phyloP scores from a whole-genome alignment of 495 filamentous ascomycete genomes.

The Saxophila tyrrhenica region DNA sequence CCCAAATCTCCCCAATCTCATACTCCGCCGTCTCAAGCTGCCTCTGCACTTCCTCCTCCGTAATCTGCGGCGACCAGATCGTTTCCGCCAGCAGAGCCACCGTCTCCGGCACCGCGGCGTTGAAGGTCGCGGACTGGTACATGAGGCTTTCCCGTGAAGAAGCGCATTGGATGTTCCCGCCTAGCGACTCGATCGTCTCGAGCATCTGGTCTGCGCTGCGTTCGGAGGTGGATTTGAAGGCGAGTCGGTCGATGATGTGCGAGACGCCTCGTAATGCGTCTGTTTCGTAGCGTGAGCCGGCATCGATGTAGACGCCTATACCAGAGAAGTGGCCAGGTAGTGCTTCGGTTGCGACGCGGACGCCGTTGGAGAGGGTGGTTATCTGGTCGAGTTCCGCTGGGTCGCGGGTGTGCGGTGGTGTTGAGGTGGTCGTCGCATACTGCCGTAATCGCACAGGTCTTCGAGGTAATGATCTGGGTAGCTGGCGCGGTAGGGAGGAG shows the following conservation, averaged over 20 bases:
- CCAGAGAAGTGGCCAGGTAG: conserved; percentile 92
- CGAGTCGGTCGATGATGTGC: conserved; percentile 90
- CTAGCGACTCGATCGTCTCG: conserved; percentile 71
- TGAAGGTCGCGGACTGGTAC: conserved; percentile 98
- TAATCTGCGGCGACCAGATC: conserved; percentile 77
- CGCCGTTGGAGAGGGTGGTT: conserved; percentile 82
- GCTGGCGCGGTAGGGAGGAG: not conserved
- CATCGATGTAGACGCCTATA: conserved; percentile 92
- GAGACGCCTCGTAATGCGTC: conserved; percentile 75
- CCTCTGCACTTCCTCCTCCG: conserved; percentile 75
- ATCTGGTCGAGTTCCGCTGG: conserved; percentile 79
- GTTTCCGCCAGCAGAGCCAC: conserved; percentile 86
- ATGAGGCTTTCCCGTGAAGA: conserved; percentile 93
- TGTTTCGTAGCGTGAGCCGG: conserved; percentile 90
- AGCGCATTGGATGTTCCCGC: conserved; percentile 91
- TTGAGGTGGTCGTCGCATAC: conserved; percentile 13
- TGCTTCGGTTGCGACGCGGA: conserved; percentile 91
- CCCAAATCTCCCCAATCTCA: conserved; percentile 96
- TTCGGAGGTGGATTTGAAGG: conserved; percentile 81
- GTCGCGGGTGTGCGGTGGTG: conserved; percentile 34
- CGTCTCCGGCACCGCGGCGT: conserved; percentile 74
- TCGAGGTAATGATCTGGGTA: not conserved
- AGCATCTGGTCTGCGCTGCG: conserved; percentile 74
- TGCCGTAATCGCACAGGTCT: not conserved
- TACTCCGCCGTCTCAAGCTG: conserved; percentile 88